Percentiles rank a stretch among this genome's conserved stretches.
Conservation (phyloP, 2,329 filamentous ascomycete species). For the Rhynchosporium graminicola region DNA sequence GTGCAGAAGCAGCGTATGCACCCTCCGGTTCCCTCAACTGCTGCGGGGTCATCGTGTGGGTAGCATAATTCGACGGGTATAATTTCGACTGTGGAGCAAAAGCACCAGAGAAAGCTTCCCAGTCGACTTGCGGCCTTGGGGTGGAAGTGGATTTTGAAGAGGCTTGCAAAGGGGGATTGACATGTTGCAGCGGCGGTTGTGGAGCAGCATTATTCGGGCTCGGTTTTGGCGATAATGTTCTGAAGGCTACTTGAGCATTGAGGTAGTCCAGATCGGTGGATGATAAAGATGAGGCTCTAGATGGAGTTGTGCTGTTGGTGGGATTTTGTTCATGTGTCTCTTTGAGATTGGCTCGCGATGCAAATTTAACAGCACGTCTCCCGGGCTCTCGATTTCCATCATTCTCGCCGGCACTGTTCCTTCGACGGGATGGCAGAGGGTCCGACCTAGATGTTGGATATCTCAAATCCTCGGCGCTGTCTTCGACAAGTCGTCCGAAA, state of each 20-base stretch:
- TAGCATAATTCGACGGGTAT: not conserved
- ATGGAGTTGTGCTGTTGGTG: not conserved
- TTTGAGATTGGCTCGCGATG: not conserved
- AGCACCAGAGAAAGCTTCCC: constrained; percentile 7
- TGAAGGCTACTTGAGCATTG: constrained; percentile 1
- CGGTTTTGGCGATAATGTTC: not conserved
- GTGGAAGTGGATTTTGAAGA: not conserved
- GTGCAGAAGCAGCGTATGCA: constrained; percentile 1
- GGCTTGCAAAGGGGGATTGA: not conserved
- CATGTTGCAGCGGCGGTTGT: not conserved
- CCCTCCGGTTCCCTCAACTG: constrained; percentile 3
- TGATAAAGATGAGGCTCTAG: constrained; percentile 1
- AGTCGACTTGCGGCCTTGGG: not conserved
- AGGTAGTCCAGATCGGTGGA: constrained; percentile 8
- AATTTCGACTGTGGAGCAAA: not conserved
- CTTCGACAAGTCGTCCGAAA: not conserved
- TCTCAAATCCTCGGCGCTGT: not conserved
- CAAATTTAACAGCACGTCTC: constrained; percentile 5
- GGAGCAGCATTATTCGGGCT: not conserved
- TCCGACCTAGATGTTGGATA: not conserved
- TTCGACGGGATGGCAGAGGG: not conserved
- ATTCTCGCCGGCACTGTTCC: constrained; percentile 1
- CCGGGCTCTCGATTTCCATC: not conserved
- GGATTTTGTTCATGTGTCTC: not conserved
- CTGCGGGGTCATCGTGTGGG: not conserved